phyloP scores from a whole-genome alignment of 305 asterid genomes.

The Petunia hybrid region DNA sequence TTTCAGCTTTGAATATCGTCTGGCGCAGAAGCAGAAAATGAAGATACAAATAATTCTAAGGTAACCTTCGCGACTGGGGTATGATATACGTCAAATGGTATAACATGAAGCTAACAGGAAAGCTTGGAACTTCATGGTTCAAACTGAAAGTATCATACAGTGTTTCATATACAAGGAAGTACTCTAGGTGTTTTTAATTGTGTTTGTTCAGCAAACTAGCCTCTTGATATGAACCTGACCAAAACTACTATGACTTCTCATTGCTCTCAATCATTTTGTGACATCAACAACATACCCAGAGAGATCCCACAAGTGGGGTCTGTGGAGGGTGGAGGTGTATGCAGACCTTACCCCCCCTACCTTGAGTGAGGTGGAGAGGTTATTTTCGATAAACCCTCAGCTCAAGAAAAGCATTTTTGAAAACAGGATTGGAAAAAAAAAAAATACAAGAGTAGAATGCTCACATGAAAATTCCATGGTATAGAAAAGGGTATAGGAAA shows the following conservation, averaged over 20 bases:
- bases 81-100: conserved; percentile 6
- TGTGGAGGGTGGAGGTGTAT: no score
- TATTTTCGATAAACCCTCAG: no score
- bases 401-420: no score
- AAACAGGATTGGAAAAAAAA: no score
- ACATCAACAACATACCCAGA: no score
- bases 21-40: not conserved
- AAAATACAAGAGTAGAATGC: no score
- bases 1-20: not conserved
- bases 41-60: not conserved
- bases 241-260: not conserved
- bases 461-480: no score
- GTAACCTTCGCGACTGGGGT: not conserved
- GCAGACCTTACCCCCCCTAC: no score
- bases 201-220: conserved; percentile 18
- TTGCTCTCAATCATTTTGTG: not conserved
- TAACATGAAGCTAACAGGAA: conserved; percentile 19
- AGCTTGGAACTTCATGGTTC: not conserved
- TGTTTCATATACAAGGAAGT: not conserved
- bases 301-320: no score
- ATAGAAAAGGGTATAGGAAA: no score
- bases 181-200: not conserved
- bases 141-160: not conserved
- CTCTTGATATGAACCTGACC: conserved; percentile 19
- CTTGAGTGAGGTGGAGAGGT: no score